Conservation (phyloP, 2,329 filamentous ascomycete genomes). For the Paracoccidioides lutzii region DNA sequence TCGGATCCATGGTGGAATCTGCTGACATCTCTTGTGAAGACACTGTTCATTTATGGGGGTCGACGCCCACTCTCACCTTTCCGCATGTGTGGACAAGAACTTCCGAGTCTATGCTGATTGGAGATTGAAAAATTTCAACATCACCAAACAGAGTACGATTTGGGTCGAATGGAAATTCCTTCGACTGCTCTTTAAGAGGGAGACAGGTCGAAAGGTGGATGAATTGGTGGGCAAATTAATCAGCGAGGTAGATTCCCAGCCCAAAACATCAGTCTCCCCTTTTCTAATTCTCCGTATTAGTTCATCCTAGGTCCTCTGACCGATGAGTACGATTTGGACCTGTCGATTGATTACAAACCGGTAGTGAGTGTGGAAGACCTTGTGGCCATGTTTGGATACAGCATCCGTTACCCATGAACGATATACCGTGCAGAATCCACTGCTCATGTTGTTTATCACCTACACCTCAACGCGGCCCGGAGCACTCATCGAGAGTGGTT, state of each 20-base stretch:
- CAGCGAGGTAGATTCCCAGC: neutral
- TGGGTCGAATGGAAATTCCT: slow-evolving; percentile 7
- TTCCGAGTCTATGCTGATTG: slow-evolving; percentile 3
- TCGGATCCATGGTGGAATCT: neutral
- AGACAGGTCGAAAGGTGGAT: slow-evolving; percentile 5
- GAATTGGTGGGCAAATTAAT: slow-evolving; percentile 2
- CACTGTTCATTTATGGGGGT: slow-evolving; percentile 5
- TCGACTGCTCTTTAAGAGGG: slow-evolving; percentile 5
- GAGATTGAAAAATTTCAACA: slow-evolving; percentile 2
- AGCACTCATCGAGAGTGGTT: slow-evolving; percentile 2
- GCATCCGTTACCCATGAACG: slow-evolving; percentile 1
- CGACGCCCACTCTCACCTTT: neutral
- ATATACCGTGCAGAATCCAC: slow-evolving; percentile 2
- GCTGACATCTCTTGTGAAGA: neutral
- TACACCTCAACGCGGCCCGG: neutral
- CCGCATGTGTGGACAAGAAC: slow-evolving; percentile 2
- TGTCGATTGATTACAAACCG: neutral
- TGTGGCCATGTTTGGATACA: neutral
- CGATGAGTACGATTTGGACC: slow-evolving; percentile 2
- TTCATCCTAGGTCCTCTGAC: slow-evolving; percentile 1
- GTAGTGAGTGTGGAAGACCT: slow-evolving; percentile 1
- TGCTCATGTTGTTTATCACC: slow-evolving; percentile 3
- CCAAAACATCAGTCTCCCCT: neutral
- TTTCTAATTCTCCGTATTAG: neutral
- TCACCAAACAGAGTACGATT: slow-evolving; percentile 4